Evolutionary conservation across 345 rosid species (phyloP).

Genomic region (Capsella bursapastoris): DNA sequence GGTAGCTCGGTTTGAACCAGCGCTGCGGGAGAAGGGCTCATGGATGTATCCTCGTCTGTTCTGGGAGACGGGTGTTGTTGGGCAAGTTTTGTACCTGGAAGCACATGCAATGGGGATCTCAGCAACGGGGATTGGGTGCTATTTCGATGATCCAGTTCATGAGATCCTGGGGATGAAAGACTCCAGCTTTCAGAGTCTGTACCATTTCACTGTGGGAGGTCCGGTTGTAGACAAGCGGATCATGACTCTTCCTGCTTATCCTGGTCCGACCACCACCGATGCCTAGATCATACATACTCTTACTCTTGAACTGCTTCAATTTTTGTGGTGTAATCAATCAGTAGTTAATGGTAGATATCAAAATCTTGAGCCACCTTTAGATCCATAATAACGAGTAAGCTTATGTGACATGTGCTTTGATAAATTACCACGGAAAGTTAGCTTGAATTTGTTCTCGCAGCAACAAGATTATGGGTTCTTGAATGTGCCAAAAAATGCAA

Average conservation of each 20-base stretch:
- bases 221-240: constrained; percentile 83
- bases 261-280: constrained; percentile 64
- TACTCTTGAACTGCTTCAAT: background rate
- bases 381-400: no score
- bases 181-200: constrained; percentile 72
- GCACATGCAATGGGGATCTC: constrained; percentile 91
- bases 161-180: constrained; percentile 72
- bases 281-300: constrained; percentile 39
- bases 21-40: constrained; percentile 55
- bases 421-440: no score
- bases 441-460: no score
- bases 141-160: constrained; percentile 93
- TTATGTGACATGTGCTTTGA: no score
- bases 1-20: constrained; percentile 77
- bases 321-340: background rate
- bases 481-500: no score
- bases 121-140: constrained; percentile 94
- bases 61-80: constrained; percentile 94
- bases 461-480: no score
- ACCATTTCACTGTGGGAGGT: constrained; percentile 87
- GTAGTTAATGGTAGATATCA: background rate
- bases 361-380: background rate
- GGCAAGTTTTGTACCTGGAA: constrained; percentile 87
- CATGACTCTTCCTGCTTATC: constrained; percentile 93
- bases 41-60: constrained; percentile 94